Base-by-base conservation (phyloP, 352 stramenopile species). In the Pythium phragmitis region DNA sequence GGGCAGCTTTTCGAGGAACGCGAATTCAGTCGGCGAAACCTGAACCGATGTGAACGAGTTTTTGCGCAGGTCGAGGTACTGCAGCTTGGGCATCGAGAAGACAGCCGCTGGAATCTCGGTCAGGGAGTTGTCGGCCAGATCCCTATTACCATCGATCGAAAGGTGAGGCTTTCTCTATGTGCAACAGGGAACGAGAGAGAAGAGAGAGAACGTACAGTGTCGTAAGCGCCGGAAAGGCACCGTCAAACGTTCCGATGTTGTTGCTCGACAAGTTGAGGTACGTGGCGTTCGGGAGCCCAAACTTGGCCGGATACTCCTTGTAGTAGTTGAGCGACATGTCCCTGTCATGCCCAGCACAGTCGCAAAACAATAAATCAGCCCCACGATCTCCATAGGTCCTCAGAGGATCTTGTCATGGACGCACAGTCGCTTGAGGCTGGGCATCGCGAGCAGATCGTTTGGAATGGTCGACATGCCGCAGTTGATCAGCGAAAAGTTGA, bases 401-500 rank as follows among this genome's bases (percentile, higher is more conserved):
- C 48, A 55, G 4, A 6, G 48, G 21, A 6, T n/a, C 67, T 82
- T 26, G 14, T 37, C 6, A 41, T 26, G 26, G 9, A 80, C 79
- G 63, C 69, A 90, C 80, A 91, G 57, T 19, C 75, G 57, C 19
- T 76, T 37, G 39, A 91, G 80, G 26, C 68, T 66, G 13, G 69
- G 72, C 75, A 89, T 86, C 19, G 67, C 65, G 37, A 72, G 61
- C 34, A 89, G 36, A 53, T 89, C 80, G 13, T 74, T 76, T 11
- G 80, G 80, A 66, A 84, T 75, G 3, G 68, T 76, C 23, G 70
- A 79, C 33, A 86, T 66, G 28, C 79, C 60, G 54, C 80, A 89
- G 65, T 89, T 89, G 36, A 68, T 69, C 56, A 89, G 61, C n/a
- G 75, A 82, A 11, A 90, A 71, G 34, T 88, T 77, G 55, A 79